Evolutionary conservation across 495 filamentous ascomycete genomes (phyloP).

Genomic region (Aspergillus olivimuriae): DNA sequence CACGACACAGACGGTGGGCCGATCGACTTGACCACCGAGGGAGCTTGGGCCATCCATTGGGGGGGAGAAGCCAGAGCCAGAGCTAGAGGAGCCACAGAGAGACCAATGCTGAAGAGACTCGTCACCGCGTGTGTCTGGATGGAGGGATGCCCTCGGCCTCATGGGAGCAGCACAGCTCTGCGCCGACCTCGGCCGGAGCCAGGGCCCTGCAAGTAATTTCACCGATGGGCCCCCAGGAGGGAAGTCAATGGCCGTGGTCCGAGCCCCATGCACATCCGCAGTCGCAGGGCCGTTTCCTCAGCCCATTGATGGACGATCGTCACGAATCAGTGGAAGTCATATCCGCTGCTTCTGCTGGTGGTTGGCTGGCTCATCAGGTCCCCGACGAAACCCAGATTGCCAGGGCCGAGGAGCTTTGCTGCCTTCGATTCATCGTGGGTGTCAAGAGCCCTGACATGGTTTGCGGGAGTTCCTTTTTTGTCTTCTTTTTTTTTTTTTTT

Average conservation of each 20-base stretch:
- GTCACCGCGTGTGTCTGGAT: neutral
- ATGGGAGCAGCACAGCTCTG: neutral
- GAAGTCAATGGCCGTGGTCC: conserved; percentile 20
- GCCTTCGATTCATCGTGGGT: too few species aligned
- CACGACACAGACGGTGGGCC: too few species aligned
- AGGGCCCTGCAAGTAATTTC: conserved; percentile 27
- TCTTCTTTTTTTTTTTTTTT: conserved; percentile 2
- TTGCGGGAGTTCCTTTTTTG: neutral
- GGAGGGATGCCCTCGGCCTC: conserved; percentile 9
- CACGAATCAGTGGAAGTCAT: conserved; percentile 19
- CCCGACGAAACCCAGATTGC: conserved; percentile 1
- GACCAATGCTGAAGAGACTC: conserved; percentile 11
- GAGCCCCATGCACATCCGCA: conserved; percentile 26
- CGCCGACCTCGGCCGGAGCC: conserved; percentile 22
- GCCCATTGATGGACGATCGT: conserved; percentile 21
- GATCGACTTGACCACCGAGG: conserved; percentile 8
- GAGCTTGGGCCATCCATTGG: conserved; percentile 33
- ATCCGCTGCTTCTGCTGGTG: conserved; percentile 1
- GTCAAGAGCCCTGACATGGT: too few species aligned
- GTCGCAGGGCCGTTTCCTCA: conserved; percentile 21
- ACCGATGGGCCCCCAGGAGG: conserved; percentile 27
- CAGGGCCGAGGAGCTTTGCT: too few species aligned
- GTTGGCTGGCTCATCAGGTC: conserved; percentile 3
- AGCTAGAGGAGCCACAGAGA: too few species aligned
- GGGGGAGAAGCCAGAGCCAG: conserved; percentile 11